phyloP scores from a whole-genome alignment of 2,329 filamentous ascomycete species.

The Xylaria sp. region DNA sequence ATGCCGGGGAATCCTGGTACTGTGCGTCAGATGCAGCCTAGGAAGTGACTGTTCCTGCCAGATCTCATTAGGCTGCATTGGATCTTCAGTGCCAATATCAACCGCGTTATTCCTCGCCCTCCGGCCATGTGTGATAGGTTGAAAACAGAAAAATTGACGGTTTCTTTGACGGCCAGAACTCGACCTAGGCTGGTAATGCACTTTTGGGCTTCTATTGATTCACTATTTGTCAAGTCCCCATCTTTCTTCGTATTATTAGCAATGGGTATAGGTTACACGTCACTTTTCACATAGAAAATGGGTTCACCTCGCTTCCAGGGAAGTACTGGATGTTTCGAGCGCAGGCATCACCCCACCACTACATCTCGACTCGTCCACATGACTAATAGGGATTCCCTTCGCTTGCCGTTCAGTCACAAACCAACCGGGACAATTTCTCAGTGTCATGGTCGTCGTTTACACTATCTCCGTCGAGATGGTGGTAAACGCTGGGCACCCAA shows the following conservation, averaged over 20 bases:
- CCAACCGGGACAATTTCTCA: conserved; percentile 17
- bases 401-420: conserved; percentile 25
- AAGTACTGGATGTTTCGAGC: background rate
- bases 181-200: conserved; percentile 8
- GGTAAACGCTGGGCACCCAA: background rate
- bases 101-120: background rate
- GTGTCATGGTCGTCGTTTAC: conserved; percentile 13
- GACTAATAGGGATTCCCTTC: conserved; percentile 26
- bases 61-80: conserved; percentile 17
- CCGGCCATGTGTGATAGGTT: background rate
- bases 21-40: conserved; percentile 25
- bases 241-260: conserved; percentile 16
- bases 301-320: conserved; percentile 20
- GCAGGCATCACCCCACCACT: conserved; percentile 16
- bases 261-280: conserved; percentile 23
- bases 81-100: conserved; percentile 6
- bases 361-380: conserved; percentile 17
- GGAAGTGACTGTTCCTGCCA: conserved; percentile 20
- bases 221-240: conserved; percentile 26
- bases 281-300: conserved; percentile 9
- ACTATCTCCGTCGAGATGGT: background rate
- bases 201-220: conserved; percentile 7
- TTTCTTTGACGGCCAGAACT: conserved; percentile 17
- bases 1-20: conserved; percentile 22
- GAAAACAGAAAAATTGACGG: background rate